Conservation (phyloP, 805 yeast genomes). For the Candida montana region DNA sequence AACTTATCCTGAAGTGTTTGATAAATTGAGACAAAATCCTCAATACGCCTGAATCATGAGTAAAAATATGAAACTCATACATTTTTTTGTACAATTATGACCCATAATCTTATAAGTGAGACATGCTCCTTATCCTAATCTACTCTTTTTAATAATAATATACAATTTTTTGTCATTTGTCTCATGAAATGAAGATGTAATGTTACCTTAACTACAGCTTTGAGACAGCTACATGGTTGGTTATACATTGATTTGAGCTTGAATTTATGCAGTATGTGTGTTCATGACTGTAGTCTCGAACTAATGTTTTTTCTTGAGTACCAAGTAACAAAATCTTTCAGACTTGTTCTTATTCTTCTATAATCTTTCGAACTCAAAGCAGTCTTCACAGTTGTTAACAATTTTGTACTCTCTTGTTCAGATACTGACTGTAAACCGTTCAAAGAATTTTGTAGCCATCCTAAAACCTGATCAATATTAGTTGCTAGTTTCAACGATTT, state of each 20-base stretch:
- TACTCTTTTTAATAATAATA: too few species aligned
- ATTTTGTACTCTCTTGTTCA: constrained; percentile 60
- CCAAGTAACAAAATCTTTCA: constrained; percentile 79
- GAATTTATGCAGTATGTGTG: too few species aligned
- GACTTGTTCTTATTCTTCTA: constrained; percentile 63
- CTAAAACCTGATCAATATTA: constrained; percentile 31
- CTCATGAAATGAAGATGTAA: too few species aligned
- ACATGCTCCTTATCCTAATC: too few species aligned
- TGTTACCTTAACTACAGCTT: too few species aligned
- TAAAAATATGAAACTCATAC: too few species aligned
- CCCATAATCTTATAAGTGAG: too few species aligned
- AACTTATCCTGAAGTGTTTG: constrained; percentile 64
- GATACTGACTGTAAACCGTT: constrained; percentile 59
- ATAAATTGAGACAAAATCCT: constrained; percentile 35
- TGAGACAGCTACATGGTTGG: too few species aligned
- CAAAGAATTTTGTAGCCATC: constrained; percentile 60
- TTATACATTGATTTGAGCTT: background rate
- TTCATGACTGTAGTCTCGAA: constrained; percentile 29
- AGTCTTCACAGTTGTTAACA: constrained; percentile 48
- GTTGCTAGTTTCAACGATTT: constrained; percentile 47
- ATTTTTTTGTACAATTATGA: too few species aligned
- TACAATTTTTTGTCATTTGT: too few species aligned
- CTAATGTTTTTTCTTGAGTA: constrained; percentile 70
- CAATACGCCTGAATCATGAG: background rate
- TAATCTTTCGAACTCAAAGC: constrained; percentile 66